Percentiles rank a stretch among this genome's conserved stretches.
Evolutionary conservation across 139 green algal species (phyloP).

Genomic region (Mychonastes homosphaera): DNA sequence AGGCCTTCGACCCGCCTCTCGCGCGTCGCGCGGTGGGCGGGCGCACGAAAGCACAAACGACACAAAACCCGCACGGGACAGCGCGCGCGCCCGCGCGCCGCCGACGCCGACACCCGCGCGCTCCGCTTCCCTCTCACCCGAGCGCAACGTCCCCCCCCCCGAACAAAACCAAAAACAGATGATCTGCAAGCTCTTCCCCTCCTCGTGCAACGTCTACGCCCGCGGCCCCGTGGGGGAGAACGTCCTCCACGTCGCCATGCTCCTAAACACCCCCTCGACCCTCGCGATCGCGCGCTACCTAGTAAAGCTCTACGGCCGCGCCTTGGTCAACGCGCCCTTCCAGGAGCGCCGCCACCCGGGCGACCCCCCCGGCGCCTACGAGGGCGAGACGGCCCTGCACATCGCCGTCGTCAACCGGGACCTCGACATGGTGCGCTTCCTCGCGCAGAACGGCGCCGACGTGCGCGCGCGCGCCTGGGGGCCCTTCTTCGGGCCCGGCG

Average conservation of each 20-base stretch:
- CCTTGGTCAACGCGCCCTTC: slow-evolving; percentile 43
- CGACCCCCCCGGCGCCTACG: slow-evolving; percentile 38
- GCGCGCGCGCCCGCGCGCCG: too few relatives aligned
- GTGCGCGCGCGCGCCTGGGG: slow-evolving; percentile 37
- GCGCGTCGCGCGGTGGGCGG: too few relatives aligned
- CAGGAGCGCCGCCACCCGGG: slow-evolving; percentile 33
- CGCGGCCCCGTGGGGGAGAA: slow-evolving; percentile 49
- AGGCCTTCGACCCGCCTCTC: too few relatives aligned
- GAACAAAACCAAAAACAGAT: too few relatives aligned
- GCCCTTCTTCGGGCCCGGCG: slow-evolving; percentile 35
- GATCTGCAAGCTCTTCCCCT: slow-evolving; percentile 45
- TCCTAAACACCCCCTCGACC: slow-evolving; percentile 45
- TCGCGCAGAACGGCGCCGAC: slow-evolving; percentile 42
- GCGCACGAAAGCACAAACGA: too few relatives aligned
- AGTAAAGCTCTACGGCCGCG: slow-evolving; percentile 42
- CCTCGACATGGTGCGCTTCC: slow-evolving; percentile 20
- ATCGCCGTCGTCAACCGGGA: slow-evolving; percentile 51
- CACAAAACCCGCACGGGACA: too few relatives aligned
- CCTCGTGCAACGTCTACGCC: slow-evolving; percentile 39
- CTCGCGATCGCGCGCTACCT: slow-evolving; percentile 48
- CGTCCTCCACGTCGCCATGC: slow-evolving; percentile 44
- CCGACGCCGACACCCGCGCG: too few relatives aligned
- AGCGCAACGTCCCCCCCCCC: too few relatives aligned
- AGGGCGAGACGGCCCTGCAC: slow-evolving; percentile 50
- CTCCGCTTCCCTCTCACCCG: too few relatives aligned